A percentile compares a stretch with the other conserved stretches of the same genome.
These are phyloP conservation scores for Sequoiadendron giganteum DNA, from an alignment of 75 land plant genomes.

Conservation along the genomic window DNA sequence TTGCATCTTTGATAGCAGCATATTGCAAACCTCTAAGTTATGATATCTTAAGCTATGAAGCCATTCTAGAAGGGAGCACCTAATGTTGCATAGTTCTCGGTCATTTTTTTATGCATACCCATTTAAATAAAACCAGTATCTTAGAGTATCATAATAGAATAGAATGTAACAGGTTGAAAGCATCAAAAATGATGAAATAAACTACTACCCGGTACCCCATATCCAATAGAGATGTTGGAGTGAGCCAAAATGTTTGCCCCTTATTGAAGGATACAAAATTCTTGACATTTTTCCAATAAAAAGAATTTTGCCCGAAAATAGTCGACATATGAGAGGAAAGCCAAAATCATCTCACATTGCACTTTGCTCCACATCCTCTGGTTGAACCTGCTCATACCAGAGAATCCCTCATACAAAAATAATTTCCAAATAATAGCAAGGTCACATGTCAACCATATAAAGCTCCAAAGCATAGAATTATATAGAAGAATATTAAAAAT, in stretches of 20 bases:
- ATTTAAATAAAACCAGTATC: background rate
- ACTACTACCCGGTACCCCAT: constrained; percentile 78
- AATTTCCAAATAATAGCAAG: background rate
- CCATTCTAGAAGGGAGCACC: constrained; percentile 95
- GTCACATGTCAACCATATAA: background rate
- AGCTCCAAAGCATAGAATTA: background rate
- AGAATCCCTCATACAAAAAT: constrained; percentile 72
- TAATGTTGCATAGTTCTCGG: constrained; percentile 3
- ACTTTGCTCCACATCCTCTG: constrained; percentile 95
- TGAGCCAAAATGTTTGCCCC: constrained; percentile 88
- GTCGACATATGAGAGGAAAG: constrained; percentile 93
- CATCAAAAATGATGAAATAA: background rate
- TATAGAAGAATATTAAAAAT: background rate
- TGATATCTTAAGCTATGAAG: constrained; percentile 84
- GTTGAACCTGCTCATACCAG: constrained; percentile 98
- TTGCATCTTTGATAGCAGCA: constrained; percentile 83
- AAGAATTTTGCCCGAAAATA: constrained; percentile 86
- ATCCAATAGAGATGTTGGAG: constrained; percentile 63
- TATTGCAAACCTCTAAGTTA: constrained; percentile 54
- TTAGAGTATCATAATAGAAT: background rate
- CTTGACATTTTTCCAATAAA: constrained; percentile 89
- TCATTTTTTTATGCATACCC: background rate
- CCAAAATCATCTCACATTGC: constrained; percentile 96
- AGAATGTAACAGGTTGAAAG: background rate
- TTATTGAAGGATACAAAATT: constrained; percentile 96